Evolutionary conservation across 441 rosid species (phyloP).

Genomic region (Populus tomentosa): DNA sequence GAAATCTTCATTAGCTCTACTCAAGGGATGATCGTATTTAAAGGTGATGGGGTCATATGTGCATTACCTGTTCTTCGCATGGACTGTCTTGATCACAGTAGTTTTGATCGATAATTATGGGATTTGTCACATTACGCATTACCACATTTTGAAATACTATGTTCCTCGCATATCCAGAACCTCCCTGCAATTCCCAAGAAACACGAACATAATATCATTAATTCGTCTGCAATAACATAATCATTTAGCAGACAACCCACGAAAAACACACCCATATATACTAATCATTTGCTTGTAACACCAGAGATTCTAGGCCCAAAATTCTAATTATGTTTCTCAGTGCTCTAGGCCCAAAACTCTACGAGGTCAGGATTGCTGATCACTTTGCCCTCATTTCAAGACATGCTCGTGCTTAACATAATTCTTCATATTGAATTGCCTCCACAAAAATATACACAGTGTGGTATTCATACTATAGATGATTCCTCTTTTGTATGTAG

Average conservation of each 20-base stretch:
- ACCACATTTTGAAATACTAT: slow-evolving; percentile 50
- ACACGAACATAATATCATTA: not conserved
- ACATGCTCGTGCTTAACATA: not conserved
- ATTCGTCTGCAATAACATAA: not conserved
- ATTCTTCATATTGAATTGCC: too few species aligned
- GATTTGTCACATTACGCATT: slow-evolving; percentile 68
- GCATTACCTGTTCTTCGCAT: slow-evolving; percentile 54
- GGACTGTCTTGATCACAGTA: slow-evolving; percentile 56
- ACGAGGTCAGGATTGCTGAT: not conserved
- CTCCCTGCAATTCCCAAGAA: slow-evolving; percentile 44
- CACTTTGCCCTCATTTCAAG: not conserved
- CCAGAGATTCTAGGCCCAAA: not conserved
- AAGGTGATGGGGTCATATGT: not conserved
- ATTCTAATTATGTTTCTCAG: not conserved
- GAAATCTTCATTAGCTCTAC: not conserved
- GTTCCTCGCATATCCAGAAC: slow-evolving; percentile 66
- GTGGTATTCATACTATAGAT: too few species aligned
- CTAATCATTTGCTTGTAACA: too few species aligned
- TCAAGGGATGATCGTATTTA: not conserved
- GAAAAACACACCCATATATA: too few species aligned
- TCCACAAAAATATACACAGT: too few species aligned
- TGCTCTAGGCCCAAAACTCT: not conserved
- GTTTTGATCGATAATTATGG: slow-evolving; percentile 75
- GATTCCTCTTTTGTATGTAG: not conserved
- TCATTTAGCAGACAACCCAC: not conserved